Percentiles rank a stretch among this genome's conserved stretches.
Evolutionary conservation across 2,329 filamentous ascomycete genomes (phyloP).

Genomic region (Immersiporthe knoxdaviesiana): DNA sequence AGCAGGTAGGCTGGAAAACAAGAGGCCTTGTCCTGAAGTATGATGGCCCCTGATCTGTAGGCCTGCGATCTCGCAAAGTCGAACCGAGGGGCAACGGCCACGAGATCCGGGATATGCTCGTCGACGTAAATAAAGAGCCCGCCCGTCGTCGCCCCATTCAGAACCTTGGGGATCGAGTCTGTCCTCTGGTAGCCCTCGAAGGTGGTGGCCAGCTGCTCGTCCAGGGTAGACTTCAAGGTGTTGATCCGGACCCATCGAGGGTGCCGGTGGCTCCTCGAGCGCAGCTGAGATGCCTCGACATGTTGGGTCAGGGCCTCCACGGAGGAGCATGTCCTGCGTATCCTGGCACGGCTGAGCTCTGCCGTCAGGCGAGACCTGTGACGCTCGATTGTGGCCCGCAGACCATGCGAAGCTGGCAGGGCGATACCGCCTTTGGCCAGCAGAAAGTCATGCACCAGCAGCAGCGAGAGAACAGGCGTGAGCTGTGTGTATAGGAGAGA

Average conservation of each 20-base stretch:
- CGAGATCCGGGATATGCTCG: constrained; percentile 76
- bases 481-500: constrained; percentile 62
- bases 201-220: constrained; percentile 73
- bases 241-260: constrained; percentile 96
- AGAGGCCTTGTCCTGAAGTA: constrained; percentile 94
- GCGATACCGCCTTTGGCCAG: constrained; percentile 82
- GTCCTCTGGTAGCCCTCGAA: constrained; percentile 68
- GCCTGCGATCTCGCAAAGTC: constrained; percentile 75
- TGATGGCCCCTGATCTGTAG: constrained; percentile 77
- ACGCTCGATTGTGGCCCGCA: constrained; percentile 73
- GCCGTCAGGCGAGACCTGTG: constrained; percentile 81
- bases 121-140: constrained; percentile 70
- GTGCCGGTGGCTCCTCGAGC: constrained; percentile 59
- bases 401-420: constrained; percentile 76
- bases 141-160: constrained; percentile 40
- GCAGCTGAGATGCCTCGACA: constrained; percentile 55
- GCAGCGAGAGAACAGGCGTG: constrained; percentile 75
- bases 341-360: constrained; percentile 79
- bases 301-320: constrained; percentile 66
- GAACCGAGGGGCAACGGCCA: constrained; percentile 73
- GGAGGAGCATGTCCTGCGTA: constrained; percentile 71
- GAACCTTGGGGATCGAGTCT: constrained; percentile 59
- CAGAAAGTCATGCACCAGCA: constrained; percentile 85
- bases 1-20: constrained; percentile 94
- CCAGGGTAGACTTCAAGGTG: constrained; percentile 70